Evolutionary conservation across 192 early-diverging fungal species (phyloP), one percentile per base, ranked within the genome.

Genomic region (Backusella tarrabulga): DNA sequence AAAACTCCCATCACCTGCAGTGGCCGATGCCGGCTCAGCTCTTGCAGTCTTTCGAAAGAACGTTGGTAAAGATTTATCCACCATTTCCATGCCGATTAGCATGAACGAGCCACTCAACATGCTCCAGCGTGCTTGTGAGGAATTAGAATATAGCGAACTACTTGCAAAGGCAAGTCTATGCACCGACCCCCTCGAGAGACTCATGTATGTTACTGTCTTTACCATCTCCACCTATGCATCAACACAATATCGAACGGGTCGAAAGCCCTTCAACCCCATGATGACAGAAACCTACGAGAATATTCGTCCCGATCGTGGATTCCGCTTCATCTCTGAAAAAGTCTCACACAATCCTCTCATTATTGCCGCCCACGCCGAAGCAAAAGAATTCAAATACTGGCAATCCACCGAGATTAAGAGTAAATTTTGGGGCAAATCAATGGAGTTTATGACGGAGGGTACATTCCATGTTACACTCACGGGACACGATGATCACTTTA

Each of bases 221-320:
- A 94, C 93, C 11, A 89, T 97, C 21, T 93, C 92, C 73, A 91
- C 91, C 8, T 96, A 96, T 77, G 91, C 97, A 42, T 92, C 93
- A 12, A 92, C 95, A 6, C 92, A 95, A 56, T 83, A 93, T 83
- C 90, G 98, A 5, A 91, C 93, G 6, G 93, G 90, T 21, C 87
- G 97, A 77, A 99, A 82, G 85, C 98, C 98, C 40, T 99, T 98
- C 81, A 99, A 99, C 82, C 98, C 98, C 19, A 88, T 99, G 50
- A 90, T 97, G 81, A 97, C 96, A 68, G 98, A 99, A 82, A 99
- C 98, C 1, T 99, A 96, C 82, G 98, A 99, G 80, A 92, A 85
- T 80, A 89, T 96, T 70, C 87, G 95, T 19, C 88, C 93, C 4
- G 94, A 94, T 77, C 91, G 88, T 73, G 95, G 95, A 3, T 99